Conservation (phyloP, 2,329 filamentous ascomycete genomes). For the Acrocalymma vagum region DNA sequence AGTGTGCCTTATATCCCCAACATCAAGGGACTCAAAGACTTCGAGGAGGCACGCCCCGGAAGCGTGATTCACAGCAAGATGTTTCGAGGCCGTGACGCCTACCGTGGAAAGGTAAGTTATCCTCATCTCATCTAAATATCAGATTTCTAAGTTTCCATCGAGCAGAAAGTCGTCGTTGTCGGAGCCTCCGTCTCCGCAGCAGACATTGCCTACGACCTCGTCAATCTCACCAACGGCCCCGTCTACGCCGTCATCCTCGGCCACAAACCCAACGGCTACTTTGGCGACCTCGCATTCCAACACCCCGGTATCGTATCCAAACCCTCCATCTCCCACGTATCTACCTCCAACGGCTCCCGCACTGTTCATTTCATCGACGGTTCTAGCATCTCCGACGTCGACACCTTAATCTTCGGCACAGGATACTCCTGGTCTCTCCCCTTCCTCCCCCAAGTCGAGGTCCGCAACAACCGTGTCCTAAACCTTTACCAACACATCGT, state of each 20-base stretch:
- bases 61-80: conserved; percentile 65
- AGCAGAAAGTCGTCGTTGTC: conserved; percentile 66
- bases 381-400: conserved; percentile 60
- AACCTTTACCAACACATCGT: conserved; percentile 68
- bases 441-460: conserved; percentile 57
- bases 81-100: conserved; percentile 58
- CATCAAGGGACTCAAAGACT: conserved; percentile 59
- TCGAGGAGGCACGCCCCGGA: conserved; percentile 57
- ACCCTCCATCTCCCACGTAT: conserved; percentile 59
- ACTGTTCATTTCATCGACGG: conserved; percentile 67
- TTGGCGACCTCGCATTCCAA: conserved; percentile 67
- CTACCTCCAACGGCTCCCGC: conserved; percentile 37
- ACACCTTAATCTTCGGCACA: conserved; percentile 72
- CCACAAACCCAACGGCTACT: conserved; percentile 62
- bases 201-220: conserved; percentile 66
- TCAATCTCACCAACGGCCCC: conserved; percentile 55
- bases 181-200: conserved; percentile 71
- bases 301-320: conserved; percentile 61
- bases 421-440: conserved; percentile 72
- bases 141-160: conserved; percentile 4
- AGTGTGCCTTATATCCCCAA: conserved; percentile 65
- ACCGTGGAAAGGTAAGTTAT: conserved; percentile 53
- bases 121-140: neutral
- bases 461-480: conserved; percentile 64
- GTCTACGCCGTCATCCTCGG: conserved; percentile 64